These are phyloP conservation scores for Chytriomyces confervae DNA, from an alignment of 192 early-diverging fungal genomes.

Conservation along the genomic window DNA sequence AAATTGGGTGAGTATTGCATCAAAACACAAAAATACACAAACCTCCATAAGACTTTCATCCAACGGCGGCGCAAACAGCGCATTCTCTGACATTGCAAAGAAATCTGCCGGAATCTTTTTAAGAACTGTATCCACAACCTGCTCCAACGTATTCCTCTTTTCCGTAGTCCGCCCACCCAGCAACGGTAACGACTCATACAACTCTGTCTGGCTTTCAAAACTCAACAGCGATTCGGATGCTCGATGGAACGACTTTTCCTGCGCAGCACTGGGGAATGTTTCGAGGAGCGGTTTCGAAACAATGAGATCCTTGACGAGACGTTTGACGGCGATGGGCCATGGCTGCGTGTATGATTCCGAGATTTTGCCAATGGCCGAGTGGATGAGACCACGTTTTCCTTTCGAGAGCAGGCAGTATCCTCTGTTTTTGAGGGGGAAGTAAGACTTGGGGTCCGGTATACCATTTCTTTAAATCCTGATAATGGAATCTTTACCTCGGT, in stretches of 20 bases:
- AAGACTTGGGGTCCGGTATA: no score
- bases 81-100: slow-evolving; percentile 1
- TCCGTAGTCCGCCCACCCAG: neutral
- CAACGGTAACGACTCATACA: neutral
- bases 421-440: neutral
- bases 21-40: no score
- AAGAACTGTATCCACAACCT: neutral
- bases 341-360: slow-evolving; percentile 1
- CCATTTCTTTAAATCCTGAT: no score
- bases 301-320: neutral
- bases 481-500: neutral
- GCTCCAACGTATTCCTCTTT: neutral
- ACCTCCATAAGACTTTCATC: neutral
- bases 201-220: neutral
- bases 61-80: neutral
- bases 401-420: slow-evolving; percentile 18
- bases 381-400: slow-evolving; percentile 22
- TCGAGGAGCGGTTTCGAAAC: neutral
- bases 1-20: neutral
- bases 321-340: slow-evolving; percentile 4
- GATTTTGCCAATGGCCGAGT: slow-evolving; percentile 11
- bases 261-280: neutral
- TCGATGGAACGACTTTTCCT: neutral
- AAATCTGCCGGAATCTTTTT: neutral
- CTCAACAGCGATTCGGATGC: neutral